phyloP scores from a whole-genome alignment of 768 basidiomycete genomes.

The Mycena sanguinolenta region DNA sequence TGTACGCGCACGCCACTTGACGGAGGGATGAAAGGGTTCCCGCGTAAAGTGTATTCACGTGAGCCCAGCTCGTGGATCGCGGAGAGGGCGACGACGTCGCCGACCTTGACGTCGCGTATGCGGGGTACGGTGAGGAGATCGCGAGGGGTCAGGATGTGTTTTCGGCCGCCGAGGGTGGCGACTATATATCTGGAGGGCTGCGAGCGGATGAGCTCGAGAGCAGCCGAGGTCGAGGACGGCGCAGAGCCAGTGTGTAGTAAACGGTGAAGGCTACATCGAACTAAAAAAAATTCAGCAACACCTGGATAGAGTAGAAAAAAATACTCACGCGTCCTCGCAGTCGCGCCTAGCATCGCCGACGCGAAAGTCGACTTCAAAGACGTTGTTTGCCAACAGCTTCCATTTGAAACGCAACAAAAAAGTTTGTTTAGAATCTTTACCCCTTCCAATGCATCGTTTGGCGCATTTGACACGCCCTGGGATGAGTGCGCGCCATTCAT shows the following conservation, averaged over 20 bases:
- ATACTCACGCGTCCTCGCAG: conserved; percentile 20
- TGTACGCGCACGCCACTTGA: conserved; percentile 76
- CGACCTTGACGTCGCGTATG: conserved; percentile 87
- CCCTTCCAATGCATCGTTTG: too few species aligned
- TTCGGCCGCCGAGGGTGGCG: conserved; percentile 87
- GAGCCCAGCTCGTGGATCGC: conserved; percentile 96
- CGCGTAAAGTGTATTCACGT: conserved; percentile 92
- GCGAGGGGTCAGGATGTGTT: conserved; percentile 90
- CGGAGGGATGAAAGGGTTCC: conserved; percentile 77
- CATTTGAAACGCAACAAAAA: not conserved
- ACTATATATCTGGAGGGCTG: conserved; percentile 95
- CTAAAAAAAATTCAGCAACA: conserved; percentile 9
- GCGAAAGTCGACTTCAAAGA: not conserved
- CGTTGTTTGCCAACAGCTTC: not conserved
- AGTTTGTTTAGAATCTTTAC: too few species aligned
- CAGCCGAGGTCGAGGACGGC: conserved; percentile 64
- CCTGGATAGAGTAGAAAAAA: not conserved
- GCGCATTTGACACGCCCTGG: too few species aligned
- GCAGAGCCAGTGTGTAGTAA: conserved; percentile 35
- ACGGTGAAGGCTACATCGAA: conserved; percentile 38
- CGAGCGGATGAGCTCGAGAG: conserved; percentile 86
- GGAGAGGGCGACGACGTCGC: conserved; percentile 85
- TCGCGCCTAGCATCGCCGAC: conserved; percentile 29
- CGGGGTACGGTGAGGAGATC: conserved; percentile 96
- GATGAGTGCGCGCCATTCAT: too few species aligned